Evolutionary conservation across 2,329 filamentous ascomycete species (phyloP).

Genomic region (Hypomyces perniciosus): DNA sequence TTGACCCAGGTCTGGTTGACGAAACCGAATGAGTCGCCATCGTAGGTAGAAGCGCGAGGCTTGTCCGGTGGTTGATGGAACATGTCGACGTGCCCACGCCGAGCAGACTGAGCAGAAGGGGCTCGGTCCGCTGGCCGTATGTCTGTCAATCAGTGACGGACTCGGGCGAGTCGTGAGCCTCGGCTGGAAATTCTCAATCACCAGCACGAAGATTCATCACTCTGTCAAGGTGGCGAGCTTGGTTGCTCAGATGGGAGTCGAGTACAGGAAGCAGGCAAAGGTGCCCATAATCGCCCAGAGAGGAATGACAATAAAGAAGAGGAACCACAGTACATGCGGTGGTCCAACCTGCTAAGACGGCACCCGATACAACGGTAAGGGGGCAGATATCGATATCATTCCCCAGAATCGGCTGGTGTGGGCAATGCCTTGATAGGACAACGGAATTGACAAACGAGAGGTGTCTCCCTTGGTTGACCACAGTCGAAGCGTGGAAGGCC

Average conservation of each 20-base stretch:
- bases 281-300: conserved; percentile 31
- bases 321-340: conserved; percentile 2
- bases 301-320: conserved; percentile 8
- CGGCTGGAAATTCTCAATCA: conserved; percentile 28
- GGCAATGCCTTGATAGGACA: conserved; percentile 17
- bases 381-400: conserved; percentile 16
- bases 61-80: conserved; percentile 30
- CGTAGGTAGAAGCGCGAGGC: conserved; percentile 25
- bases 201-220: conserved; percentile 32
- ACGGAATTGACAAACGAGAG: conserved; percentile 10
- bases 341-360: conserved; percentile 6
- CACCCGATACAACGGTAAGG: conserved; percentile 9
- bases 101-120: conserved; percentile 24
- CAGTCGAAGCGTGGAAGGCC: conserved; percentile 17
- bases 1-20: conserved; percentile 26
- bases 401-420: conserved; percentile 18
- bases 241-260: conserved; percentile 27
- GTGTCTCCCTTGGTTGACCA: conserved; percentile 2
- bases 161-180: conserved; percentile 35
- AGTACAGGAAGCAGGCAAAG: conserved; percentile 28
- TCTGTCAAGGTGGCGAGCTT: conserved; percentile 28
- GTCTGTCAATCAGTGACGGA: conserved; percentile 31
- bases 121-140: conserved; percentile 29
- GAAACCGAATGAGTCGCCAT: conserved; percentile 26
- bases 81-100: conserved; percentile 30